Conservation (phyloP, 1,284 basidiomycete genomes). For the Blastosporella zonata region DNA sequence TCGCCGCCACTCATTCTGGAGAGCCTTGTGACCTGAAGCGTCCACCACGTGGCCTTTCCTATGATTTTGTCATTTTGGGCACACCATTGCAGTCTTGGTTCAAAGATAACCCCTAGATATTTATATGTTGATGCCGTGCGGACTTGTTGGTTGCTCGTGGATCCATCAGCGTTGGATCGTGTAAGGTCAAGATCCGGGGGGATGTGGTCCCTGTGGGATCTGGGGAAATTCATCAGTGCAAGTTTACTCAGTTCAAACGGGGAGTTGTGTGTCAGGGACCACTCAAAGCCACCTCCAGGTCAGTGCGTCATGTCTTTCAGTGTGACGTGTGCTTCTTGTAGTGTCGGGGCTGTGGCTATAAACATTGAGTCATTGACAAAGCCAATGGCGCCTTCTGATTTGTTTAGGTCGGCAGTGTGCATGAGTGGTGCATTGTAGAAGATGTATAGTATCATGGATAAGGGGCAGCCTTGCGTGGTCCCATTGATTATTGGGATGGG, state of each 20-base stretch:
- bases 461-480: constrained; percentile 3
- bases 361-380: background rate
- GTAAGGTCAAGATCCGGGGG: constrained; percentile 1
- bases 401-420: background rate
- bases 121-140: background rate
- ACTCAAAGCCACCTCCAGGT: constrained; percentile 5
- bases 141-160: background rate
- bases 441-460: too few relatives aligned
- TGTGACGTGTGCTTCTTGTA: too few relatives aligned
- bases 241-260: constrained; percentile 12
- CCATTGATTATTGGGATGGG: background rate
- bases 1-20: too few relatives aligned
- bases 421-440: too few relatives aligned
- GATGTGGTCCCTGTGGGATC: background rate
- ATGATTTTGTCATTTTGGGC: too few relatives aligned
- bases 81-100: background rate
- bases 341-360: background rate
- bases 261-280: constrained; percentile 11
- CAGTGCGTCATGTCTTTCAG: background rate
- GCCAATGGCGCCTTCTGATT: background rate
- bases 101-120: constrained; percentile 3
- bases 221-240: constrained; percentile 10
- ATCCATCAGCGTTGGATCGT: background rate
- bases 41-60: too few relatives aligned
- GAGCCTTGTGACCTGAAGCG: too few relatives aligned